Conservation (phyloP, 2,329 filamentous ascomycete species). For the Botrytis elliptica region DNA sequence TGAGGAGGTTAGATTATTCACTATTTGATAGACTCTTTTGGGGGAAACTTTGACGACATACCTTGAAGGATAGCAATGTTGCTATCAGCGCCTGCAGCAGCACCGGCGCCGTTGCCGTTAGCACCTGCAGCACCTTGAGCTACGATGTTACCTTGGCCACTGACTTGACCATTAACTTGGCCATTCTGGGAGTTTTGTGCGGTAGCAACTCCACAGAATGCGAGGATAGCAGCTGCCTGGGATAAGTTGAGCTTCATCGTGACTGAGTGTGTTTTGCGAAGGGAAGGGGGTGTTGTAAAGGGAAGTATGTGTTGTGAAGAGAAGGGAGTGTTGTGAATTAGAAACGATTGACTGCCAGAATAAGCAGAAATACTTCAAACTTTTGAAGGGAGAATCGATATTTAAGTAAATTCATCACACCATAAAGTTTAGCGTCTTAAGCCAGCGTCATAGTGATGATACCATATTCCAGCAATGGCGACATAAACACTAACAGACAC, state of each 20-base stretch:
- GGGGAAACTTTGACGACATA: not conserved
- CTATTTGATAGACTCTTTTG: not conserved
- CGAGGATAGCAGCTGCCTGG: not conserved
- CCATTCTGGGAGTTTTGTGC: not conserved
- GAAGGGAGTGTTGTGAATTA: not conserved
- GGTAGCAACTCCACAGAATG: not conserved
- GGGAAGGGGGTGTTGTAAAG: not conserved
- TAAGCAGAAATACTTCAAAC: not conserved
- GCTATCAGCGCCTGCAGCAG: not conserved
- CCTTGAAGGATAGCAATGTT: not conserved
- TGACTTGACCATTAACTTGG: not conserved
- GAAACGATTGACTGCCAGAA: not conserved
- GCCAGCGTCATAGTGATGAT: not conserved
- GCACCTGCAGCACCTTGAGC: not conserved
- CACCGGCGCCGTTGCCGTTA: not conserved
- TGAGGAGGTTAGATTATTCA: not conserved
- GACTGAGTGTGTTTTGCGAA: not conserved
- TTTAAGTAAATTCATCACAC: not conserved
- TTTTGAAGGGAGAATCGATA: no score
- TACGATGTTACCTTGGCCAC: not conserved
- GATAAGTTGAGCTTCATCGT: not conserved
- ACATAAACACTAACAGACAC: not conserved
- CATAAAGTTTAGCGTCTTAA: not conserved
- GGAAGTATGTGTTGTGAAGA: not conserved
- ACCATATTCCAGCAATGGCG: not conserved